Evolutionary conservation across 1,284 basidiomycete genomes (phyloP), one percentile per base, ranked within the genome.

Genomic region (Ceratobasidium sp.): DNA sequence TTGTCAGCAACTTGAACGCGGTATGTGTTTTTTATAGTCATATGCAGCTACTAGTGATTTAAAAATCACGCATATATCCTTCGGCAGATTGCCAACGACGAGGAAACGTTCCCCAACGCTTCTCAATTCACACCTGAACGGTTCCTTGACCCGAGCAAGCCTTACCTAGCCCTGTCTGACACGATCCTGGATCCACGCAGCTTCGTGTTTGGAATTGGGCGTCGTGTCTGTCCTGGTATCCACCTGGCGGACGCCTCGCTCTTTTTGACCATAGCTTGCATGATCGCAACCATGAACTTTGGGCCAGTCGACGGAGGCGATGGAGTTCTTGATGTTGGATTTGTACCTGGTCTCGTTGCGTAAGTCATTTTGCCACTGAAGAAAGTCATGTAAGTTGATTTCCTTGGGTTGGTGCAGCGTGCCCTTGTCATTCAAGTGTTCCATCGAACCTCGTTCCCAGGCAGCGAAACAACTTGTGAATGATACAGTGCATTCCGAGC

Each of bases 371-470:
- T 38, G 30, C 4, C 5, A 18, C 32, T 2, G 30, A 18, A 4
- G 6, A 23, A n/a, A 18, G 47, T 18, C 4, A 18, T 5, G 16
- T 14, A 49, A n/a, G 23, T 14, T 23, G 50, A 28, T 28, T 54
- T 54, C 21, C 50, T 14, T 43, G 13, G 23, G 21, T n/a, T n/a
- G 28, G 57, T 18, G 14, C 21, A 38, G 57, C 16, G 32, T 43
- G 18, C 32, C 57, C 18, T 21, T 59, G n/a, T 43, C 52, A 21
- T 57, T 70, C 66, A 58, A 70, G 26, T 58, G 38, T 44, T 58
- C 66, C n/a, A 70, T 58, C 44, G 58, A 58, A 49, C 55, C 66
- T 44, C 66, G 43, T 52, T 67, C 64, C 7, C 38, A 67, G 50
- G 23, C 32, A 28, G 49, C 52, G 38, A 21, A 23, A 32, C 18